A percentile compares a stretch with the other conserved stretches of the same genome.
These are phyloP conservation scores for Simplicillium sp. DNA, from an alignment of 2,329 filamentous ascomycete species.

Conservation along the genomic window DNA sequence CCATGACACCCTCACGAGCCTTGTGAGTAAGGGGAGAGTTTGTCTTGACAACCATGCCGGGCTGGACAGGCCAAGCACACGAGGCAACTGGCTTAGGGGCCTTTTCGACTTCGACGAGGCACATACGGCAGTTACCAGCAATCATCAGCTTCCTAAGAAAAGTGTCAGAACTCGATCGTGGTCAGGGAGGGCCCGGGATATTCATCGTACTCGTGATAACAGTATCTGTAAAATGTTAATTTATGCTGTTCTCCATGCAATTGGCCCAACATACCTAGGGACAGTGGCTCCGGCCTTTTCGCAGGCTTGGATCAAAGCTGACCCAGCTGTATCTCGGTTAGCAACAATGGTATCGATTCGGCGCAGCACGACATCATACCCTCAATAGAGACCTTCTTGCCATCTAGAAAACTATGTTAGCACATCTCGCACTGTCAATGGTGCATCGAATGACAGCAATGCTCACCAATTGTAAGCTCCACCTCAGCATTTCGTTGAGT, in stretches of 20 bases:
- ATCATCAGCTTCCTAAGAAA: constrained; percentile 82
- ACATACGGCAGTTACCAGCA: constrained; percentile 99
- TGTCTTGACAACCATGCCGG: constrained; percentile 98
- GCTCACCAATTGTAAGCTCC: constrained; percentile 83
- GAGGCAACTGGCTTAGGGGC: constrained; percentile 96
- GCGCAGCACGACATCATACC: constrained; percentile 42
- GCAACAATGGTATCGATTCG: constrained; percentile 11
- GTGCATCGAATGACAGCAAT: constrained; percentile 1
- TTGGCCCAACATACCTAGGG: constrained; percentile 54
- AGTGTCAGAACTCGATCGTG: constrained; percentile 29
- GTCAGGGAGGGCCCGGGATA: constrained; percentile 13
- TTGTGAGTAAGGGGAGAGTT: constrained; percentile 95
- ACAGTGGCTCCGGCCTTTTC: constrained; percentile 91
- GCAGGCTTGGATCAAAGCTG: constrained; percentile 96
- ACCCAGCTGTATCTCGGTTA: constrained; percentile 61
- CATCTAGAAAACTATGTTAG: constrained; percentile 52
- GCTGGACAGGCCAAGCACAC: constrained; percentile 96
- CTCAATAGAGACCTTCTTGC: constrained; percentile 97
- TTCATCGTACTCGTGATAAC: constrained; percentile 82
- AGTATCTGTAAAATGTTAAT: constrained; percentile 57
- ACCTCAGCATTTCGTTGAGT: constrained; percentile 77
- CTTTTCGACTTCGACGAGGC: constrained; percentile 93
- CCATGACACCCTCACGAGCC: constrained; percentile 97
- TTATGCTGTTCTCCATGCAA: constrained; percentile 8
- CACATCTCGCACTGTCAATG: constrained; percentile 3